phyloP scores from a whole-genome alignment of 1,284 basidiomycete genomes.

The Vanrija sp. region DNA sequence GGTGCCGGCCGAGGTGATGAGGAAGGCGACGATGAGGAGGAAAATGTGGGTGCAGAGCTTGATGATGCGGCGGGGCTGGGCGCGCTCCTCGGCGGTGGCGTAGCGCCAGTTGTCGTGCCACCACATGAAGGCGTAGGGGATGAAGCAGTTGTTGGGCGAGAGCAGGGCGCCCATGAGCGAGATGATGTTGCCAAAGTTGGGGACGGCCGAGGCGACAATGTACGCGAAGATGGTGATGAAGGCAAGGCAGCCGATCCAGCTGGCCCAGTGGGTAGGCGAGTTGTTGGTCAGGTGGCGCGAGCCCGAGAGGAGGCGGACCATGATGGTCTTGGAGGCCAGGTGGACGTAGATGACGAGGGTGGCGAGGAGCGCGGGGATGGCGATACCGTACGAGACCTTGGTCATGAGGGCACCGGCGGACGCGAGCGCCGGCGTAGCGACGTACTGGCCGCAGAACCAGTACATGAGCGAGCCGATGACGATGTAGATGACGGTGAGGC shows the following conservation, averaged over 20 bases:
- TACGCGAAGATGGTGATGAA: constrained; percentile 9
- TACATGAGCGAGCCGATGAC: constrained; percentile 29
- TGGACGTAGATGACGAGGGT: constrained; percentile 12
- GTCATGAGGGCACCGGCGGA: constrained; percentile 25
- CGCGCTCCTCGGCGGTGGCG: too few species aligned
- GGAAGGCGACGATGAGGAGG: constrained; percentile 20
- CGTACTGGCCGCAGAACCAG: constrained; percentile 25
- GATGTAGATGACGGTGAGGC: constrained; percentile 22
- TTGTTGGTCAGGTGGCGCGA: constrained; percentile 58
- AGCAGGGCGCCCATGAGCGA: constrained; percentile 29
- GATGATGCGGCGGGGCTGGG: neutral
- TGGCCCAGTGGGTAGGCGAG: constrained; percentile 57
- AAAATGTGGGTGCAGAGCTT: neutral
- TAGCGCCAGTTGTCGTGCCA: constrained; percentile 28
- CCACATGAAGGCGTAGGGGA: constrained; percentile 29
- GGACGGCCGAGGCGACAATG: constrained; percentile 18
- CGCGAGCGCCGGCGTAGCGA: constrained; percentile 35
- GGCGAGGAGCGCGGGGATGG: constrained; percentile 35
- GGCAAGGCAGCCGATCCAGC: constrained; percentile 54
- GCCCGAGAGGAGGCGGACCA: constrained; percentile 59
- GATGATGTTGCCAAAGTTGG: constrained; percentile 24
- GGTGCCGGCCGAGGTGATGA: constrained; percentile 28
- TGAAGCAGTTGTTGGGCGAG: constrained; percentile 14
- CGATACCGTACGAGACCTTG: constrained; percentile 44
- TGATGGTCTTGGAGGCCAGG: constrained; percentile 58